Conservation (phyloP, 2,329 filamentous ascomycete species). For the Talaromyces sp. region DNA sequence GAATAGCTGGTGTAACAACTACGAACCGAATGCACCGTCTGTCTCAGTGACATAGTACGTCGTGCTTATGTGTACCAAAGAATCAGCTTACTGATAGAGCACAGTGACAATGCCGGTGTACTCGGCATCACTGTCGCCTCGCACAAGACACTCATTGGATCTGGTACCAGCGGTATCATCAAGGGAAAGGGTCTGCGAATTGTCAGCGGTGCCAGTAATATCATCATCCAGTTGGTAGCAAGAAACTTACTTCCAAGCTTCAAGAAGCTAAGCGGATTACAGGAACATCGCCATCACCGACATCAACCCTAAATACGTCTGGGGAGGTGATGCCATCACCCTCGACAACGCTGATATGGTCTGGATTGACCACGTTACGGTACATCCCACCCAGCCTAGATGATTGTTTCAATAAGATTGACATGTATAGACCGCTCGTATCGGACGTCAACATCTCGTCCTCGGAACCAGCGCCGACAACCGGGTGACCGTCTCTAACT, state of each 20-base stretch:
- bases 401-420: neutral
- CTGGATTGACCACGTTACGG: slow-evolving; percentile 55
- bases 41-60: slow-evolving; percentile 43
- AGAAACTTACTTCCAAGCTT: neutral
- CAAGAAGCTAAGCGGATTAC: neutral
- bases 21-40: slow-evolving; percentile 54
- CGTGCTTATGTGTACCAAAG: slow-evolving; percentile 25
- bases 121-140: slow-evolving; percentile 54
- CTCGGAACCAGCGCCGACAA: slow-evolving; percentile 54
- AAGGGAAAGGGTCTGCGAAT: slow-evolving; percentile 58
- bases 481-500: slow-evolving; percentile 62
- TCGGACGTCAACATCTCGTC: slow-evolving; percentile 62
- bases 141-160: slow-evolving; percentile 59
- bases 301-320: slow-evolving; percentile 59
- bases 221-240: slow-evolving; percentile 54
- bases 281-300: slow-evolving; percentile 55
- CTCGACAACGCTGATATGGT: slow-evolving; percentile 45
- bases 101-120: slow-evolving; percentile 51
- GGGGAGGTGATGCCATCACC: slow-evolving; percentile 61
- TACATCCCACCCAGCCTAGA: slow-evolving; percentile 15
- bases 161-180: slow-evolving; percentile 55
- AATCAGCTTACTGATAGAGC: neutral
- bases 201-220: slow-evolving; percentile 49
- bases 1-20: slow-evolving; percentile 60
- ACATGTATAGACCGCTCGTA: slow-evolving; percentile 50